A percentile compares a stretch with the other conserved stretches of the same genome.
Evolutionary conservation across 192 early-diverging fungal species (phyloP).

Genomic region (Coemansia sp.): DNA sequence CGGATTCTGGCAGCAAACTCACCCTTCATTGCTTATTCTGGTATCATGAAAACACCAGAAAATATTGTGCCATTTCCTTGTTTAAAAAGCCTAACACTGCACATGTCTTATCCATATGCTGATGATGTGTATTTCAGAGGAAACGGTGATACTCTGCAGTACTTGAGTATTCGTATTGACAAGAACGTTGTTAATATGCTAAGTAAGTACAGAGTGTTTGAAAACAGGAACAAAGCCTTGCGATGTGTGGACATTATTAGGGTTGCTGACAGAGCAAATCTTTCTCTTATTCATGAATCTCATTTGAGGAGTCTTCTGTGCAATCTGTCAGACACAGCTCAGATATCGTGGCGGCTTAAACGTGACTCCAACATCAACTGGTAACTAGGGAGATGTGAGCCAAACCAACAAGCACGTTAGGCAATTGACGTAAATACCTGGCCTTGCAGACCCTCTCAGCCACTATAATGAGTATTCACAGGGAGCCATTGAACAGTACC

Average conservation of each 20-base stretch:
- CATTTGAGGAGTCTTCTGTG: background rate
- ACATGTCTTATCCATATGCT: background rate
- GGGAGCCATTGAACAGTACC: too few species aligned
- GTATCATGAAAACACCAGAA: background rate
- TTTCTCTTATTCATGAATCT: background rate
- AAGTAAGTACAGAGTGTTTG: background rate
- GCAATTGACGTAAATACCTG: too few species aligned
- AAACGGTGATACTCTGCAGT: constrained; percentile 1
- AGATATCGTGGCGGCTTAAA: too few species aligned
- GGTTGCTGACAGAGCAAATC: too few species aligned
- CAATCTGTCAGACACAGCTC: background rate
- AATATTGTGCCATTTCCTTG: constrained; percentile 2
- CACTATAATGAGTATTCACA: too few species aligned
- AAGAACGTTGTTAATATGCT: background rate
- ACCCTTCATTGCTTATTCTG: background rate
- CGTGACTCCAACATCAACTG: too few species aligned
- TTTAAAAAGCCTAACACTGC: background rate
- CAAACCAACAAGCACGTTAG: too few species aligned
- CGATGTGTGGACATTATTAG: background rate
- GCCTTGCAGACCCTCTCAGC: too few species aligned
- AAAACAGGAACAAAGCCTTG: background rate
- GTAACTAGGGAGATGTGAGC: too few species aligned
- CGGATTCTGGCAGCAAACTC: background rate
- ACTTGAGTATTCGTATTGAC: background rate
- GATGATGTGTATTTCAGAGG: constrained; percentile 14